phyloP scores from a whole-genome alignment of 306 rosid species.

The Lithocarpus polystachyus region DNA sequence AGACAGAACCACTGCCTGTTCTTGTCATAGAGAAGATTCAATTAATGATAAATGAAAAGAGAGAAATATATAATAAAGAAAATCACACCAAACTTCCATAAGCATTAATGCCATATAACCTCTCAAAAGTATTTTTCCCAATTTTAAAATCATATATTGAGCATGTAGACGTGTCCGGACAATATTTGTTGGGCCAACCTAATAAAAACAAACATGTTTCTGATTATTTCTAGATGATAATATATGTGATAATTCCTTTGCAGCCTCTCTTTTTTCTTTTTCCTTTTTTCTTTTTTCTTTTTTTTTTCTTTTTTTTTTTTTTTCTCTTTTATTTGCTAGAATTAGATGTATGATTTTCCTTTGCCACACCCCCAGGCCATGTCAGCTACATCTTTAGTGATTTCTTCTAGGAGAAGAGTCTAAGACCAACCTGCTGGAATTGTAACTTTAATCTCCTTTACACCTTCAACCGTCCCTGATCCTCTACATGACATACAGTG shows the following conservation, averaged over 20 bases:
- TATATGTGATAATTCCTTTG: background rate
- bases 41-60: background rate
- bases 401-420: constrained; percentile 16
- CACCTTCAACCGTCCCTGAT: constrained; percentile 78
- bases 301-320: background rate
- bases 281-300: too few relatives aligned
- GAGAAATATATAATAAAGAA: background rate
- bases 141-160: background rate
- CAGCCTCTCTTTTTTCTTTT: background rate
- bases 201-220: background rate
- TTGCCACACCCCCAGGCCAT: background rate
- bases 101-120: background rate
- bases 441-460: constrained; percentile 72
- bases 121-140: background rate
- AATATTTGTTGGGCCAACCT: background rate
- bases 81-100: background rate
- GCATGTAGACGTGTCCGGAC: background rate
- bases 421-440: constrained; percentile 86
- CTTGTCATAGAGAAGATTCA: background rate
- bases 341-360: background rate
- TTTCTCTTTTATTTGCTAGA: background rate
- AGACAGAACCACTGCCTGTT: background rate
- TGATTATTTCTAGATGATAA: background rate
- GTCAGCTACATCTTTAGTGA: constrained; percentile 9
- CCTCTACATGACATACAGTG: constrained; percentile 72